Percentiles rank a stretch among this genome's conserved stretches.
Conservation (phyloP, 768 basidiomycete genomes). For the Clitopilus hobsonii region DNA sequence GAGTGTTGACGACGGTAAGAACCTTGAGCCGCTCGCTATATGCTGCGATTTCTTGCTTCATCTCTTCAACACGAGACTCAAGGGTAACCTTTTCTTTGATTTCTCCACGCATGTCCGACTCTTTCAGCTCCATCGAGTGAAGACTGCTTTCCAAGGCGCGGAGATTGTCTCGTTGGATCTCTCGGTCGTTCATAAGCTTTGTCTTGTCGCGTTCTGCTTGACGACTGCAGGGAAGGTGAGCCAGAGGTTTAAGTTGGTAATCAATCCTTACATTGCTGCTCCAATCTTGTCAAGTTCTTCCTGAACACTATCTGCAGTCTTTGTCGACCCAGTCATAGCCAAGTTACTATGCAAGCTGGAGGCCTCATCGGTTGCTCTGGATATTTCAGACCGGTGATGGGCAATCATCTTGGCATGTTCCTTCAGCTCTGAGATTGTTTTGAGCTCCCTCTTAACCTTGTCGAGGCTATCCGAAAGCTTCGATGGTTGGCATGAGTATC, state of each 20-base stretch:
- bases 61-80: constrained; percentile 51
- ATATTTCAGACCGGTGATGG: constrained; percentile 55
- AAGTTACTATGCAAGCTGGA: constrained; percentile 64
- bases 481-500: neutral
- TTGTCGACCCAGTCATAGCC: constrained; percentile 65
- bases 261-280: constrained; percentile 54
- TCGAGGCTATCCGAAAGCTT: constrained; percentile 53
- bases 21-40: constrained; percentile 51
- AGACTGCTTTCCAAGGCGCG: constrained; percentile 57
- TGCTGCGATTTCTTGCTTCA: constrained; percentile 51
- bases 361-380: constrained; percentile 58
- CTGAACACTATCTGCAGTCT: constrained; percentile 85
- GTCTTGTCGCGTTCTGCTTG: constrained; percentile 60
- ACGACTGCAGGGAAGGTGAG: constrained; percentile 37
- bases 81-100: constrained; percentile 53
- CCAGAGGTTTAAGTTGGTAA: neutral
- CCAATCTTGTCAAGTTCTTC: constrained; percentile 62
- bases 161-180: constrained; percentile 49
- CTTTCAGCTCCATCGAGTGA: constrained; percentile 57
- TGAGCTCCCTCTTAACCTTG: constrained; percentile 50
- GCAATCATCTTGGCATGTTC: constrained; percentile 55
- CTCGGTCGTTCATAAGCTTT: constrained; percentile 51
- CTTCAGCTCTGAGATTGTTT: constrained; percentile 56
- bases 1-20: neutral
- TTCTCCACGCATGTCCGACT: constrained; percentile 51